Evolutionary conservation across 1,139 yeast species (phyloP), one percentile per base, ranked within the genome.

Genomic region (Yueomyces sp.): DNA sequence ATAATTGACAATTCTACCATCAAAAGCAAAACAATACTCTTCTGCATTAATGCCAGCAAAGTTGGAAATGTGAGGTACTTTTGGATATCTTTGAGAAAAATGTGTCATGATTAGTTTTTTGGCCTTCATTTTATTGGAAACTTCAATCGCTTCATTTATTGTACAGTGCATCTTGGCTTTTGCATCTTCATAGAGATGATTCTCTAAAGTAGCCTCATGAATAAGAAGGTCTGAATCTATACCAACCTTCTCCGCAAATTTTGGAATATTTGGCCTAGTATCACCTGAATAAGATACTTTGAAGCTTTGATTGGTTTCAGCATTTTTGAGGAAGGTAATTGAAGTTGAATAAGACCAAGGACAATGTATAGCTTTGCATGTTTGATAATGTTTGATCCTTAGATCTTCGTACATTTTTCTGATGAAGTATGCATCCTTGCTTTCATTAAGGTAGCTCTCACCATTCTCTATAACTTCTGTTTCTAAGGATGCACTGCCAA

Each of bases 201-300:
- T 84, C 46, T 85, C 96, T 48, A 89, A 73, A 0, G 98, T 85
- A 0, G 96, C 89, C 59, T 91, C 99, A 59, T 91, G 99, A 40
- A 91, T 79, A 46, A 91, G 68, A 42, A 93, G 62, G 55, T 87
- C 94, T 39, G 87, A 76, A n/a, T 68, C 63, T 31, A 59, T 49
- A 0, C 96, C 97, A 42, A 83, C 73, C 4, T 67, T 70, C 2
- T 67, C 57, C 0, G 78, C 70, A 49, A 81, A 83, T 50, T 70
- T 70, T 40, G 60, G 64, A 3, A 68, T 58, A 49, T 78, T 81
- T 1, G 98, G 98, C 54, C 97, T 74, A 0, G 97, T 86, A 57
- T 91, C 99, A 7, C 98, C 98, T 1, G 96, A 86, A 59, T 85
- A 93, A 0, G 96, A 81, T 1, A 89, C 69, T 51, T 75, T 81